Percentiles rank a stretch among this genome's conserved stretches.
phyloP scores from a whole-genome alignment of 78 protist species.

The Diacronema lutheri region DNA sequence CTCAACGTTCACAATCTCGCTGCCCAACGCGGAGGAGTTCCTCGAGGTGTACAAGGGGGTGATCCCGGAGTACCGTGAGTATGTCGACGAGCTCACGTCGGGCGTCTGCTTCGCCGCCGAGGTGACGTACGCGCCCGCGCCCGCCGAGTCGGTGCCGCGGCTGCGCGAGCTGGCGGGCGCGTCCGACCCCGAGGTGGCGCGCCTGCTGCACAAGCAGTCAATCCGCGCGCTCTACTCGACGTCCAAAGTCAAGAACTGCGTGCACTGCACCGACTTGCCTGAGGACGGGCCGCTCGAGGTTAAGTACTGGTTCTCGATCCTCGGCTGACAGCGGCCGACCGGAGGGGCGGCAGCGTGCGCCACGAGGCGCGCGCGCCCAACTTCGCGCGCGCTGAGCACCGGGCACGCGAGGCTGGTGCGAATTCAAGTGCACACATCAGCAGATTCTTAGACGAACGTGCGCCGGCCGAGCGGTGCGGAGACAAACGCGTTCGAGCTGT shows the following conservation, averaged over 20 bases:
- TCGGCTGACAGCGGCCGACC: too few species aligned
- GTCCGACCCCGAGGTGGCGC: slow-evolving; percentile 63
- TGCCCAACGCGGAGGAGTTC: slow-evolving; percentile 65
- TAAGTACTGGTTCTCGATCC: slow-evolving; percentile 32
- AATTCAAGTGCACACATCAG: too few species aligned
- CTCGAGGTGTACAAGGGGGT: slow-evolving; percentile 76
- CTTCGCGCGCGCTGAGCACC: too few species aligned
- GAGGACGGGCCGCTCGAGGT: slow-evolving; percentile 68
- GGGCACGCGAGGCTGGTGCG: too few species aligned
- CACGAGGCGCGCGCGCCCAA: too few species aligned
- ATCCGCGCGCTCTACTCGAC: slow-evolving; percentile 62
- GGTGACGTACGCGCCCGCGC: neutral
- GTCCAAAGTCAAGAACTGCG: slow-evolving; percentile 48
- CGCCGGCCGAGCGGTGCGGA: too few species aligned
- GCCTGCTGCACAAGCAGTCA: slow-evolving; percentile 46
- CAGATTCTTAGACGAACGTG: too few species aligned
- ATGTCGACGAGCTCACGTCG: slow-evolving; percentile 2
- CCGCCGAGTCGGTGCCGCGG: neutral
- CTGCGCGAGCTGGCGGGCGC: slow-evolving; percentile 70
- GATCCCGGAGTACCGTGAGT: slow-evolving; percentile 45
- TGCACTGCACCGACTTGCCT: slow-evolving; percentile 78
- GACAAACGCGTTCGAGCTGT: too few species aligned
- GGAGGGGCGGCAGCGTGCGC: too few species aligned
- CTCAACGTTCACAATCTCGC: neutral
- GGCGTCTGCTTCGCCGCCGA: neutral